Percentiles rank a stretch among this genome's conserved stretches.
Conservation (phyloP, 129 eudicot genomes). For the Tagetes patula region DNA sequence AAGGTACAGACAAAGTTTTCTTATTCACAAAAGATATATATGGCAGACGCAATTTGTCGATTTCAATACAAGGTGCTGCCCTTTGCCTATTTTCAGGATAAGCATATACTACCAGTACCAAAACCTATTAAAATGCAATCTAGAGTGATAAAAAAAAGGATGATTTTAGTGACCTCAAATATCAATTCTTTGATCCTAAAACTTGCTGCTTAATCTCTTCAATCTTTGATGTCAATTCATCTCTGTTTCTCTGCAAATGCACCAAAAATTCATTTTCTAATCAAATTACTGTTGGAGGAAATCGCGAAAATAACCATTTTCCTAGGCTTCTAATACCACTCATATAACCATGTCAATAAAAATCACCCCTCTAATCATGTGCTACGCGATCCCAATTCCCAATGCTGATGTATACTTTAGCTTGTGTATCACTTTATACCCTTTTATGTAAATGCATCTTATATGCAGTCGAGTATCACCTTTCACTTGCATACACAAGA, state of each 20-base stretch:
- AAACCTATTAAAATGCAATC: conserved; percentile 10
- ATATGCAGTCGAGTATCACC: not conserved
- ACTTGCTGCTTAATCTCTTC: conserved; percentile 77
- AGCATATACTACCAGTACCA: not conserved
- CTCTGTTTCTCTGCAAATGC: conserved; percentile 64
- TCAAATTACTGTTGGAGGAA: not conserved
- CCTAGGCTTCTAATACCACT: not conserved
- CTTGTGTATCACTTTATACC: not conserved
- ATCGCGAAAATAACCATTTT: not conserved
- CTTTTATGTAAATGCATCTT: not conserved
- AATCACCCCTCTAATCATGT: not conserved
- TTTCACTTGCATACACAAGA: not conserved
- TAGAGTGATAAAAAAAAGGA: conserved; percentile 13
- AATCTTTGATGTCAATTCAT: conserved; percentile 60
- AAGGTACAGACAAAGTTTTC: conserved; percentile 9
- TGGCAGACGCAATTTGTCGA: too few relatives aligned
- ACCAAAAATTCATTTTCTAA: conserved; percentile 4
- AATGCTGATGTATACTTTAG: not conserved
- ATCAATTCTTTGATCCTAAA: conserved; percentile 52
- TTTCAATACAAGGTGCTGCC: too few relatives aligned
- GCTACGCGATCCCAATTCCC: not conserved
- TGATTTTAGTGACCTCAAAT: conserved; percentile 17
- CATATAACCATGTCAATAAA: not conserved
- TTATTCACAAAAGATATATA: conserved; percentile 28
- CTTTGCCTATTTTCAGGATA: not conserved